Base-by-base conservation (phyloP, 2,329 filamentous ascomycete species). In the Penicillium sp. region DNA sequence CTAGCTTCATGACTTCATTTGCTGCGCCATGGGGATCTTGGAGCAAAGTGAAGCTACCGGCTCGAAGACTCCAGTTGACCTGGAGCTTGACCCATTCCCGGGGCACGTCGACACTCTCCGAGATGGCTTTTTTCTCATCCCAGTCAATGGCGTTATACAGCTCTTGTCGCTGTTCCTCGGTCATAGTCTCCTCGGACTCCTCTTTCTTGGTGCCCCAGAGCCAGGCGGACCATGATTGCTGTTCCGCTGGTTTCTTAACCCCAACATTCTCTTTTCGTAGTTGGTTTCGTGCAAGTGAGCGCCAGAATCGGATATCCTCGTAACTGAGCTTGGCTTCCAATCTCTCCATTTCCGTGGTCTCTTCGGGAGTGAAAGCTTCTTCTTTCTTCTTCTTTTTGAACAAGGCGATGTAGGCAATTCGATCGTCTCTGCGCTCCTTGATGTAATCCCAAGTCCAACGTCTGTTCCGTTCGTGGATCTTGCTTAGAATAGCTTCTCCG, bases 391-490 rank as follows among this genome's bases (percentile, higher is more conserved):
- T 88, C 74, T 95, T 96, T 72, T 97, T 99, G 80, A 97, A 99
- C 1, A 99, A 75, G 52, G 89, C 83, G 53, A 97, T 96, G 67
- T 99, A 99, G 38, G 83, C 82, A 53, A 82, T 81, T 39, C 93
- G 87, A 62, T 97, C 87, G 66, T 99, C 92, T 58, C 93, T 82
- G 46, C 93, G 84, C 68, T 99, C 91, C 51, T 85, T 87, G 72
- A 99, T 95, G 69, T 90, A 99, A 31, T 81, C 90, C 93, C 95
- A 99, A 0, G 90, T 91, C 92, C 93, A 99, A 52, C 86, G 83
- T 49, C 86, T 83, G 68, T 99, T 97, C 27, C 85, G 83, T 50
- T 99, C 92, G 56, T 97, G 93, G 44, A 99, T 99, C 68, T 96
- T 96, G 66, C 84, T 84, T 7, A 96, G 77, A 0, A 99, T 84